These are phyloP conservation scores for Globisporangium heterothallicum DNA, from an alignment of 352 stramenopile species.

Conservation along the genomic window DNA sequence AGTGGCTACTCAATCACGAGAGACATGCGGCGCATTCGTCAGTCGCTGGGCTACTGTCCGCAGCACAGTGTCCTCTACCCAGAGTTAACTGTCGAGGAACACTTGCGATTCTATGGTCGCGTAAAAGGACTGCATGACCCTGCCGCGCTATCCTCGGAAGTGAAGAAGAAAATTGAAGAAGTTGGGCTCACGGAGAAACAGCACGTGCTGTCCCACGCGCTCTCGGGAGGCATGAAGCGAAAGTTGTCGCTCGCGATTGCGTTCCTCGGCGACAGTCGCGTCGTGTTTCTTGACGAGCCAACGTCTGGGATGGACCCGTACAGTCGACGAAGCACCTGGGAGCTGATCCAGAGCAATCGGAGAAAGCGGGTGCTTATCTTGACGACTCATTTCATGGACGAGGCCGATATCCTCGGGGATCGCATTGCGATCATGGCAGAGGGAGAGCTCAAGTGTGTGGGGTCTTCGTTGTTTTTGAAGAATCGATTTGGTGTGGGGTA, in stretches of 20 bases:
- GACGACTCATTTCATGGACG: constrained; percentile 91
- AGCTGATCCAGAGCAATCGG: constrained; percentile 69
- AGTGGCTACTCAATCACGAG: constrained; percentile 44
- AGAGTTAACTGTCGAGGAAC: constrained; percentile 94
- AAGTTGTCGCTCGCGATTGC: constrained; percentile 76
- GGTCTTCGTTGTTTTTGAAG: constrained; percentile 80
- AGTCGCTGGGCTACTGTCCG: constrained; percentile 93
- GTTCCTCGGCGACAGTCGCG: constrained; percentile 60
- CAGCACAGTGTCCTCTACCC: constrained; percentile 97
- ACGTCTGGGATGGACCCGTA: constrained; percentile 95
- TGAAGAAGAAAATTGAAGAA: constrained; percentile 72
- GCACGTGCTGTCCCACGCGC: constrained; percentile 31
- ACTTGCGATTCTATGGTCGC: constrained; percentile 91
- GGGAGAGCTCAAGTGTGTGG: constrained; percentile 46
- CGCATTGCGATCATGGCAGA: constrained; percentile 88
- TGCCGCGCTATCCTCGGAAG: constrained; percentile 12
- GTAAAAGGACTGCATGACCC: constrained; percentile 79
- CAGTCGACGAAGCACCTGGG: constrained; percentile 77
- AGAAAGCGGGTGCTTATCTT: constrained; percentile 75
- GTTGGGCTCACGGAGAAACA: constrained; percentile 90
- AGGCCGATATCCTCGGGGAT: constrained; percentile 89
- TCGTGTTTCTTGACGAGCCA: constrained; percentile 86
- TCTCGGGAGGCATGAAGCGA: constrained; percentile 79
- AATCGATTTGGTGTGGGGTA: constrained; percentile 75
- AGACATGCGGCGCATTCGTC: constrained; percentile 85